A percentile compares a stretch with the other conserved stretches of the same genome.
Conservation (phyloP, 2,329 filamentous ascomycete species). For the Ophiostoma fasciatum region DNA sequence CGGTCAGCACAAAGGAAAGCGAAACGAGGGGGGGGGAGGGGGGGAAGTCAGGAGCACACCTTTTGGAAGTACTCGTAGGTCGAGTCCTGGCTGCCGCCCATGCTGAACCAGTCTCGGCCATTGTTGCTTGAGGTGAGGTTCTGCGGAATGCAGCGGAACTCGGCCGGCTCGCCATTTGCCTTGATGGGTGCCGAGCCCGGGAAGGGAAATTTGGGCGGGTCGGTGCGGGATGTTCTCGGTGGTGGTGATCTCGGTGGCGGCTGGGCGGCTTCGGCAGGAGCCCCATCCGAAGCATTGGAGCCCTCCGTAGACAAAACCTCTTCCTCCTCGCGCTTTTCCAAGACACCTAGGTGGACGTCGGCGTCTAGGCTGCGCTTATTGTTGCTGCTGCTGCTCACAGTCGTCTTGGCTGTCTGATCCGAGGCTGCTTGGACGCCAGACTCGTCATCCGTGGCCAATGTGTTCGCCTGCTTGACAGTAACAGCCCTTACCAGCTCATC, state of each 20-base stretch:
- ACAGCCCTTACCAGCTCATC: too few relatives aligned
- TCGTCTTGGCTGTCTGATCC: conserved; percentile 14
- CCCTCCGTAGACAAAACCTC: background rate
- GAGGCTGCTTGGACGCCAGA: conserved; percentile 15
- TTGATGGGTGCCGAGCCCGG: conserved; percentile 14
- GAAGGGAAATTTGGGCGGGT: background rate
- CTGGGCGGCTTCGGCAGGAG: too few relatives aligned
- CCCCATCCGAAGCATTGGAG: too few relatives aligned
- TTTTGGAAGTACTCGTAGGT: conserved; percentile 59
- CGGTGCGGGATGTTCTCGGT: too few relatives aligned
- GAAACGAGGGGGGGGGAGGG: too few relatives aligned
- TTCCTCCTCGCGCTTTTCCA: conserved; percentile 1
- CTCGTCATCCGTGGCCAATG: conserved; percentile 14
- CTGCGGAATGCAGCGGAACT: conserved; percentile 42
- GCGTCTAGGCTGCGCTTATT: too few relatives aligned
- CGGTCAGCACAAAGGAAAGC: too few relatives aligned
- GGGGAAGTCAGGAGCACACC: conserved; percentile 8
- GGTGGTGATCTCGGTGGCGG: too few relatives aligned
- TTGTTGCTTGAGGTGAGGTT: conserved; percentile 36
- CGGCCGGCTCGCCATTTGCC: conserved; percentile 20
- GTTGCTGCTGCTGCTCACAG: too few relatives aligned
- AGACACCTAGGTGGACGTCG: too few relatives aligned
- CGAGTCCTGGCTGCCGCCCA: conserved; percentile 55
- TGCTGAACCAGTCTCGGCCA: conserved; percentile 34
- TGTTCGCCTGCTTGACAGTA: conserved; percentile 7